A percentile compares a stretch with the other conserved stretches of the same genome.
Conservation (phyloP, 257 asterid species). For the Salvia miltiorrhiza region DNA sequence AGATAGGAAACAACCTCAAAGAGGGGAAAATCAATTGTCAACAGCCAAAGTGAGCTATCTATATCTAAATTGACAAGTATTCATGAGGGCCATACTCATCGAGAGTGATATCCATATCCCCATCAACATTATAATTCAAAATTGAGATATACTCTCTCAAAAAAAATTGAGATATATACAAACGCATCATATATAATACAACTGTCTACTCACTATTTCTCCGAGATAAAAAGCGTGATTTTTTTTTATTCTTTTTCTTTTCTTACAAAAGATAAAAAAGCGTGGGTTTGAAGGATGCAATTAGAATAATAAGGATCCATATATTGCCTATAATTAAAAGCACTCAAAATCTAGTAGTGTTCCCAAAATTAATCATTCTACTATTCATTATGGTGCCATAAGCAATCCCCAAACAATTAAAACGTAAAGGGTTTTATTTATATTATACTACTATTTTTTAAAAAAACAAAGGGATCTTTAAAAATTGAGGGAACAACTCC, state of each 20-base stretch:
- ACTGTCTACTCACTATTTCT: neutral
- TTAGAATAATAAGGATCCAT: too few species aligned
- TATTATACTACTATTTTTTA: too few species aligned
- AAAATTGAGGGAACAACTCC: conserved; percentile 15
- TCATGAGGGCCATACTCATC: neutral
- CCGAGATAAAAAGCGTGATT: neutral
- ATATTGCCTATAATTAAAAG: too few species aligned
- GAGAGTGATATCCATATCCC: neutral
- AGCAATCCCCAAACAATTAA: neutral
- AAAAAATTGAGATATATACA: too few species aligned
- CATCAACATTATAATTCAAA: neutral
- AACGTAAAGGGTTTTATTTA: too few species aligned
- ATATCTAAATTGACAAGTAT: conserved; percentile 15
- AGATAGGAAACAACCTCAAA: conserved; percentile 20
- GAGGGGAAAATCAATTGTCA: conserved; percentile 16
- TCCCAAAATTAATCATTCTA: conserved; percentile 5
- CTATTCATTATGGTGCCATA: conserved; percentile 3
- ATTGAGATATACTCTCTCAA: neutral
- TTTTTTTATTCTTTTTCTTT: too few species aligned
- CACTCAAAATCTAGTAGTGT: neutral
- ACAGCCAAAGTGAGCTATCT: conserved; percentile 23
- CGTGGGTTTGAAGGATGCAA: too few species aligned
- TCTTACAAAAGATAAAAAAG: too few species aligned
- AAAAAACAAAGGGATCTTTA: too few species aligned
- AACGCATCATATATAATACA: neutral